phyloP scores from a whole-genome alignment of 2,329 filamentous ascomycete genomes.

The Xylariaceae sp. region DNA sequence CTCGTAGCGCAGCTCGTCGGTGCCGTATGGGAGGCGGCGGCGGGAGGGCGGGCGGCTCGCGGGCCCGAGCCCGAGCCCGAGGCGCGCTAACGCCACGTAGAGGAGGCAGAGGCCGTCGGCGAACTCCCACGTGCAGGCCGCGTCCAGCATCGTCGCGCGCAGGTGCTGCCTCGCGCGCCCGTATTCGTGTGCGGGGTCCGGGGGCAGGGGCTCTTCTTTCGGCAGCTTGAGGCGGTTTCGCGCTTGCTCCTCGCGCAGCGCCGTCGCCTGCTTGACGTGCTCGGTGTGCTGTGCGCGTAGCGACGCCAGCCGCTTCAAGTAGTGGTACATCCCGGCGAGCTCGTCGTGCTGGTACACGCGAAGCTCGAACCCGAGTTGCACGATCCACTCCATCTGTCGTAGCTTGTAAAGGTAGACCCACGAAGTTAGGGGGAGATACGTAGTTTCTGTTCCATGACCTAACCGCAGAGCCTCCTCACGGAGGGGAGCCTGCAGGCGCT shows the following conservation, averaged over 20 bases:
- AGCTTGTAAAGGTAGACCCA: constrained; percentile 94
- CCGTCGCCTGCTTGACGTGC: constrained; percentile 70
- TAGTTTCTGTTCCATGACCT: constrained; percentile 49
- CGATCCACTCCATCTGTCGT: constrained; percentile 82
- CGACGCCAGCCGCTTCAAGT: constrained; percentile 75
- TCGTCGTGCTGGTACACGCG: constrained; percentile 89
- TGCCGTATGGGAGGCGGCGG: constrained; percentile 67
- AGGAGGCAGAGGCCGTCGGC: constrained; percentile 63
- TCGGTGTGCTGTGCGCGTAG: constrained; percentile 73
- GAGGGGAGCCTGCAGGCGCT: constrained; percentile 65
- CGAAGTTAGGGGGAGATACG: constrained; percentile 76
- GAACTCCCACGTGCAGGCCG: constrained; percentile 65
- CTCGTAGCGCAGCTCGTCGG: constrained; percentile 74
- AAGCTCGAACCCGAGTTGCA: constrained; percentile 93
- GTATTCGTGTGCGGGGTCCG: constrained; percentile 50
- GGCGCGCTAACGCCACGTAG: constrained; percentile 69
- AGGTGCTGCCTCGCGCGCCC: constrained; percentile 59
- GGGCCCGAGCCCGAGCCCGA: too few species aligned
- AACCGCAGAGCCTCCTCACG: constrained; percentile 64
- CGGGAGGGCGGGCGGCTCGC: too few species aligned
- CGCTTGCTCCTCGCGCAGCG: constrained; percentile 14
- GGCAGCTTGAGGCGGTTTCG: constrained; percentile 7
- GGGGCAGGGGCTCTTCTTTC: constrained; percentile 29
- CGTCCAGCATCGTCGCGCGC: constrained; percentile 67
- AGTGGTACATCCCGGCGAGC: constrained; percentile 88